Evolutionary conservation across 495 filamentous ascomycete species (phyloP).

Genomic region (Lasiosphaeria ovina): DNA sequence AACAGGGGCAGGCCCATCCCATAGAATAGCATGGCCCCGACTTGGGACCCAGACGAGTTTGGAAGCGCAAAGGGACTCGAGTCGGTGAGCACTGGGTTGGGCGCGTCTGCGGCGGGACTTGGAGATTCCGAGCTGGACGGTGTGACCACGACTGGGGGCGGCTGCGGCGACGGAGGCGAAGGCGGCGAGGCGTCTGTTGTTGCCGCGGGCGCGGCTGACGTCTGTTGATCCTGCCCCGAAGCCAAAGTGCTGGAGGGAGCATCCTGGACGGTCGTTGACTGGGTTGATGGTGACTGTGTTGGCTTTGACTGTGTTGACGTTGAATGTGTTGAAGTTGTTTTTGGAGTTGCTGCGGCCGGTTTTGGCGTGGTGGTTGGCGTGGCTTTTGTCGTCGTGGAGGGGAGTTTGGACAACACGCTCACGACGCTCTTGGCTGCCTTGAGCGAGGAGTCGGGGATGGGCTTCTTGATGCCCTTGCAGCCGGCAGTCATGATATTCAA

Average conservation of each 20-base stretch:
- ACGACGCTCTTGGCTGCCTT: constrained; percentile 22
- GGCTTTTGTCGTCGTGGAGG: constrained; percentile 7
- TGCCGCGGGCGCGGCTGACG: neutral
- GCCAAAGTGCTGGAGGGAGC: neutral
- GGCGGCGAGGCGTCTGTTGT: neutral
- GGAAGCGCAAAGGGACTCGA: constrained; percentile 1
- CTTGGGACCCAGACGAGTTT: neutral
- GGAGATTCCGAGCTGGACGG: neutral
- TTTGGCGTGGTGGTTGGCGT: constrained; percentile 10
- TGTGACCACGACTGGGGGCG: neutral
- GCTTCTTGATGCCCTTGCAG: constrained; percentile 19
- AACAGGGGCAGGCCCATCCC: neutral
- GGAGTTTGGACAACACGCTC: constrained; percentile 19
- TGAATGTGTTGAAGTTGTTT: neutral
- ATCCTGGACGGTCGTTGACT: neutral
- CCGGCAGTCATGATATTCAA: constrained; percentile 21
- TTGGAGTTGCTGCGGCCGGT: neutral
- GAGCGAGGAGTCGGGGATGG: constrained; percentile 23
- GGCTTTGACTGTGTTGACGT: neutral
- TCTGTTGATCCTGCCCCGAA: neutral
- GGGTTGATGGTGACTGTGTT: neutral
- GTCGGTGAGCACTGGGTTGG: neutral
- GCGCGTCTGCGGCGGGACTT: neutral
- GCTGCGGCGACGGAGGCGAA: neutral
- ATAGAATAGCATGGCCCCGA: neutral